Conservation (phyloP, 208 protist species). For the Entamoeba histolytica region DNA sequence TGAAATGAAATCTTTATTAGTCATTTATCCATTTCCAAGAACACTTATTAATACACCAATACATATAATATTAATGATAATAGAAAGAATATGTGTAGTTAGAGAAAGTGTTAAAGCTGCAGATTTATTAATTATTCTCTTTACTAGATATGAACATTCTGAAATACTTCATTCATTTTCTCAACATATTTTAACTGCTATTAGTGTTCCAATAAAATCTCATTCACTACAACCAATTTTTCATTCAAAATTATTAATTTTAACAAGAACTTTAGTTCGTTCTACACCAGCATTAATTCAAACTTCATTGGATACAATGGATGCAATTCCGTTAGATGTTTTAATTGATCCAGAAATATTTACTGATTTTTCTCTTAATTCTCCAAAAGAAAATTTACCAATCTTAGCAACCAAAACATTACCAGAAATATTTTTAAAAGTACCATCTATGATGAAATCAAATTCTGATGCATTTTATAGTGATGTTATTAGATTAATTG, state of each 20-base stretch:
- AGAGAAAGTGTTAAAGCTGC: background rate
- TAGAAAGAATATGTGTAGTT: background rate
- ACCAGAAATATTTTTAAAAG: background rate
- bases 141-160: background rate
- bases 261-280: background rate
- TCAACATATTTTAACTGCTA: background rate
- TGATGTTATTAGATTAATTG: background rate
- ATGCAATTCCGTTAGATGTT: background rate
- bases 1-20: background rate
- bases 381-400: background rate
- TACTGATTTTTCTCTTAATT: background rate
- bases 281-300: background rate
- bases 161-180: background rate
- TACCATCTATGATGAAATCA: background rate
- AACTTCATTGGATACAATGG: background rate
- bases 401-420: background rate
- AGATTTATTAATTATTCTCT: background rate
- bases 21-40: background rate
- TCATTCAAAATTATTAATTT: background rate
- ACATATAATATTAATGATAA: background rate
- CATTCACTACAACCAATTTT: background rate
- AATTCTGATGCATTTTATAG: background rate
- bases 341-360: background rate
- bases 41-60: background rate
- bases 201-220: background rate